Evolutionary conservation across 2,329 filamentous ascomycete species (phyloP).

Genomic region (Fusarium incarnatum): DNA sequence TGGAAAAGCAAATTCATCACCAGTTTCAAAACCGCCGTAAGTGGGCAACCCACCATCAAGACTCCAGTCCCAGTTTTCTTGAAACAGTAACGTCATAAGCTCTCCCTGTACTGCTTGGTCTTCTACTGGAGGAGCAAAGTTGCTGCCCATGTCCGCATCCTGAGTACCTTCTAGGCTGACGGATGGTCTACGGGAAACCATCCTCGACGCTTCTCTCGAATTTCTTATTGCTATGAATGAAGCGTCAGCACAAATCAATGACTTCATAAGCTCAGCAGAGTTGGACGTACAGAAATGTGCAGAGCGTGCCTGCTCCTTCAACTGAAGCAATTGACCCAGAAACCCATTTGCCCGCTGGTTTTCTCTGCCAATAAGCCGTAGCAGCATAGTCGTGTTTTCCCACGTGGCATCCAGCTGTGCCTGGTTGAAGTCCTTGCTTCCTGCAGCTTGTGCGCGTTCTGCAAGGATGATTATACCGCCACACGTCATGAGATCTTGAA

Average conservation of each 20-base stretch:
- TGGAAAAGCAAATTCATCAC: constrained; percentile 4
- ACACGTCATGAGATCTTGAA: neutral
- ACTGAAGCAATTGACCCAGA: neutral
- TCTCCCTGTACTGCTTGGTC: neutral
- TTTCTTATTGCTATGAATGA: neutral
- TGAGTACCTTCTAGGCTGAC: neutral
- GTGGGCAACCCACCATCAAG: constrained; percentile 3
- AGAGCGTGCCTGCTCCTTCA: constrained; percentile 1
- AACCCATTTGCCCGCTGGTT: neutral
- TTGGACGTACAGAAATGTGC: neutral
- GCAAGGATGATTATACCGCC: neutral
- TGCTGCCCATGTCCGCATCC: neutral
- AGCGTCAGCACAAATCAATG: rapidly evolving
- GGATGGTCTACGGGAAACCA: neutral
- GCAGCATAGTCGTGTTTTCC: neutral
- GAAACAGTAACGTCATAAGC: neutral
- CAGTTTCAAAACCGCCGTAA: neutral
- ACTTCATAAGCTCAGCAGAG: no score
- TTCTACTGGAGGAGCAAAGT: rapidly evolving
- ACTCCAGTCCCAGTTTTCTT: constrained; percentile 13
- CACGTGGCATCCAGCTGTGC: neutral
- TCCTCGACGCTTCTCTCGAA: neutral
- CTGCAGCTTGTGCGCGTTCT: neutral
- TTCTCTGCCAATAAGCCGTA: neutral
- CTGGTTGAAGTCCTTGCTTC: neutral